Evolutionary conservation across 106 monocot genomes (phyloP), one percentile per base, ranked within the genome.

Genomic region (Platanthera guangdongensis): DNA sequence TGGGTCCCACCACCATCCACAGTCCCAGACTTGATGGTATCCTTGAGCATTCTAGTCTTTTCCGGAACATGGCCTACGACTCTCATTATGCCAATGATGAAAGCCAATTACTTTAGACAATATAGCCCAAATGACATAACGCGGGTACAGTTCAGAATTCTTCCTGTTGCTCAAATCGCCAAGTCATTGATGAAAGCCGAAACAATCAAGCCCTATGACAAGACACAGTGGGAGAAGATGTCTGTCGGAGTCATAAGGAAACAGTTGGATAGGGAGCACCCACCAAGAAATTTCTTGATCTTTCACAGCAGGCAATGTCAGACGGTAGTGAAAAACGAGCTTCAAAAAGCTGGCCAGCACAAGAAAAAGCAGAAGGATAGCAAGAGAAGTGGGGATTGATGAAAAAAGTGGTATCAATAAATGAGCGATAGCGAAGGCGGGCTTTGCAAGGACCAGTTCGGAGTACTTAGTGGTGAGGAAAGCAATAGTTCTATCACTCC

Each of bases 361-460:
- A 10, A 54, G 53, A 11, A 1, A 54, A 54, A 54, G 53, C 54
- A 54, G 12, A 14, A 54, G 54, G 54, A 54, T 15, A 15, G 64
- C 32, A 1, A 32, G 32, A 32, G 32, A 32, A 32, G 32, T 32
- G 32, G 64, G 28, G 64, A 65, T 65, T 65, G 25, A 19, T 65
- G n/a, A 11, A 65, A 65, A 65, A 65, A 65, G 64, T 65, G 19
- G 64, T 64, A 65, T 65, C 64, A 65, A 65, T 11, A 65, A 65
- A 65, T 6, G 21, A 30, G 28, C 7, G 19, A 65, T 19, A 30
- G 25, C 64, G 8, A 65, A 19, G 4, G 25, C 25, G 28, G 28
- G 64, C 8, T 65, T 65, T 22, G 19, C 19, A 30, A 65, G 64
- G 64, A 65, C 64, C 64, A 65, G 64, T 65, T 65, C 28, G 3